Evolutionary conservation across 176 grass and related monocot genomes (phyloP), one percentile per base, ranked within the genome.

Genomic region (Bonia amplexicaulis): DNA sequence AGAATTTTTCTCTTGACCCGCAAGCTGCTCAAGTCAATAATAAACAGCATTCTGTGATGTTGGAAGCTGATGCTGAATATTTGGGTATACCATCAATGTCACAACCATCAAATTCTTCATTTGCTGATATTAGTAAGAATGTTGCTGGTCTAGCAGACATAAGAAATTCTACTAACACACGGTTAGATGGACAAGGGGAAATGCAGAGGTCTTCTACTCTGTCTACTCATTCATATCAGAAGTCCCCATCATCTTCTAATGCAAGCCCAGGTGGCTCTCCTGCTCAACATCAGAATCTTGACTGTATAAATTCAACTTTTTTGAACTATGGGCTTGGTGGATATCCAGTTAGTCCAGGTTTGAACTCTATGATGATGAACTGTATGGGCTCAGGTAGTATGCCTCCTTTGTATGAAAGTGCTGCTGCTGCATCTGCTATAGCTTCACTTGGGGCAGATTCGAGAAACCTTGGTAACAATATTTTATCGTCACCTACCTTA

Each of bases 221-320:
- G 57, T 69, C 91, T 78, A 25, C 82, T 70, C 75, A 70, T 69
- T 88, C 90, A 69, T 92, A 92, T 78, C 90, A 94, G 66, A 94
- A 94, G 46, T 89, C 90, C 3, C 88, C 90, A 89, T 74, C 85
- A 72, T 84, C 89, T 87, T 86, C 88, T 55, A 89, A 78, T 89
- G 83, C 82, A 64, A 89, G 88, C n/a, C 80, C 90, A 54, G 95
- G 88, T 82, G 82, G 90, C 74, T 91, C 95, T 82, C 87, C 90
- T 83, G 85, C 81, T 74, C 92, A 91, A 68, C 88, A 93, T 85
- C 92, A 94, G 68, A 97, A 89, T 82, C 53, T 82, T 84, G 95
- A 93, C 2, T 51, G 37, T 74, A 42, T 85, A 71, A 92, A 93
- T 82, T 40, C 86, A 23, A 65, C 95, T 40, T 94, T 90, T 89